Percentiles rank a stretch among this genome's conserved stretches.
phyloP scores from a whole-genome alignment of 768 basidiomycete genomes.

The Tricholoma sp. region DNA sequence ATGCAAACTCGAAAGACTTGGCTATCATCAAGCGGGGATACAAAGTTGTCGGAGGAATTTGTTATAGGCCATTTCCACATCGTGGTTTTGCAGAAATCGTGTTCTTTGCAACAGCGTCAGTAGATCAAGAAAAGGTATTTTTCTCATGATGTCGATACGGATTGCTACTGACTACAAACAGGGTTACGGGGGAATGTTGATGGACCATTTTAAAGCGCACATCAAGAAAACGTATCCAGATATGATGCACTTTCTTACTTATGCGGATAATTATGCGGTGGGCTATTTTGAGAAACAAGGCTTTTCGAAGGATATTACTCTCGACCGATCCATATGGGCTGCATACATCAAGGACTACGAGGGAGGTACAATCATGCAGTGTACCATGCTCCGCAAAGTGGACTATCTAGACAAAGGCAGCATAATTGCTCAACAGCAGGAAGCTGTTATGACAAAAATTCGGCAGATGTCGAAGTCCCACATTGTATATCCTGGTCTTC shows the following conservation, averaged over 20 bases:
- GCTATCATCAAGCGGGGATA: slow-evolving; percentile 94
- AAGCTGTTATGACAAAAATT: slow-evolving; percentile 87
- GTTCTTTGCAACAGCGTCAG: slow-evolving; percentile 95
- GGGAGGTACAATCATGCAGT: slow-evolving; percentile 98
- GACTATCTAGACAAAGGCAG: slow-evolving; percentile 81
- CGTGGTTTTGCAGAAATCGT: slow-evolving; percentile 97
- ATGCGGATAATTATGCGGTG: slow-evolving; percentile 98
- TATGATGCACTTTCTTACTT: slow-evolving; percentile 95
- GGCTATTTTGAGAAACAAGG: slow-evolving; percentile 99
- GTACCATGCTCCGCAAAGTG: slow-evolving; percentile 89
- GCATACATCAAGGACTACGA: slow-evolving; percentile 99
- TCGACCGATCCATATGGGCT: slow-evolving; percentile 91
- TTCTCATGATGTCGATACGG: not conserved
- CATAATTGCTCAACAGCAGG: slow-evolving; percentile 76
- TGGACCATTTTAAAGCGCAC: slow-evolving; percentile 97
- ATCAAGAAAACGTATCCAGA: slow-evolving; percentile 76
- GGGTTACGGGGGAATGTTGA: slow-evolving; percentile 98
- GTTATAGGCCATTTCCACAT: slow-evolving; percentile 93
- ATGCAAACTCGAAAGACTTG: slow-evolving; percentile 85
- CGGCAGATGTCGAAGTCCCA: slow-evolving; percentile 83
- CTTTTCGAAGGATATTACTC: slow-evolving; percentile 93
- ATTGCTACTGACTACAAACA: slow-evolving; percentile 23
- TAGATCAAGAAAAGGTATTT: slow-evolving; percentile 93
- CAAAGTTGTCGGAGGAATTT: slow-evolving; percentile 97
- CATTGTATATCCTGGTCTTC: slow-evolving; percentile 74